Percentiles rank a stretch among this genome's conserved stretches.
Evolutionary conservation across 257 asterid genomes (phyloP).

Genomic region (Penstemon barbatus): DNA sequence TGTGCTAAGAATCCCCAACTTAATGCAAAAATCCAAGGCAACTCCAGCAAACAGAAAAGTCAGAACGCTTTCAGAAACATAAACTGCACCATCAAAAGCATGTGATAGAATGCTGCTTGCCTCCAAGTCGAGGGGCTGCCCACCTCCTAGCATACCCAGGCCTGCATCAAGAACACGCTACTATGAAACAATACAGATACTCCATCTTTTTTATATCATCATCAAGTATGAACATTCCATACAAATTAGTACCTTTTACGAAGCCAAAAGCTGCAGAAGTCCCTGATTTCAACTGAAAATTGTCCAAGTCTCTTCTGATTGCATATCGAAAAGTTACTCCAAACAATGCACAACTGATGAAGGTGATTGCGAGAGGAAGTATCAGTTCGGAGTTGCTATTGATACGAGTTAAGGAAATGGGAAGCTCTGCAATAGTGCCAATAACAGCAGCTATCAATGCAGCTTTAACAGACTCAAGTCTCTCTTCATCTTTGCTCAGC

Average conservation of each 20-base stretch:
- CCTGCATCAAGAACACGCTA: constrained; percentile 50
- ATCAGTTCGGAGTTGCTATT: constrained; percentile 48
- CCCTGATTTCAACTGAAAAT: constrained; percentile 83
- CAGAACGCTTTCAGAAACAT: constrained; percentile 73
- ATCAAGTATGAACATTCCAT: background rate
- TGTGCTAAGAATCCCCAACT: constrained; percentile 70
- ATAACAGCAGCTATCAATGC: constrained; percentile 67
- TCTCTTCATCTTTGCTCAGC: constrained; percentile 53
- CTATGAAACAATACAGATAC: background rate
- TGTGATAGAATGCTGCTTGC: constrained; percentile 50
- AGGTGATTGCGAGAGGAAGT: constrained; percentile 71
- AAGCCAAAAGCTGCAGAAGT: constrained; percentile 81
- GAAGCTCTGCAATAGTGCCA: constrained; percentile 78
- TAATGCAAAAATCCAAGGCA: constrained; percentile 78
- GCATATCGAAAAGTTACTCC: constrained; percentile 90
- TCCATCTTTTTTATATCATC: background rate
- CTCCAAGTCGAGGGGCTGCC: constrained; percentile 62
- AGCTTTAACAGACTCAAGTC: constrained; percentile 77
- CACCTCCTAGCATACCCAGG: constrained; percentile 64
- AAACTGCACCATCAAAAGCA: constrained; percentile 55
- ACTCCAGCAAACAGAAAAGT: constrained; percentile 81
- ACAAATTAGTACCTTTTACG: constrained; percentile 58
- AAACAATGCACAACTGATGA: constrained; percentile 73
- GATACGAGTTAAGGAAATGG: constrained; percentile 57
- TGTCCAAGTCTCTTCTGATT: constrained; percentile 77